Evolutionary conservation across 441 rosid species (phyloP), one percentile per base, ranked within the genome.

Genomic region (Codiaeum variegatum): DNA sequence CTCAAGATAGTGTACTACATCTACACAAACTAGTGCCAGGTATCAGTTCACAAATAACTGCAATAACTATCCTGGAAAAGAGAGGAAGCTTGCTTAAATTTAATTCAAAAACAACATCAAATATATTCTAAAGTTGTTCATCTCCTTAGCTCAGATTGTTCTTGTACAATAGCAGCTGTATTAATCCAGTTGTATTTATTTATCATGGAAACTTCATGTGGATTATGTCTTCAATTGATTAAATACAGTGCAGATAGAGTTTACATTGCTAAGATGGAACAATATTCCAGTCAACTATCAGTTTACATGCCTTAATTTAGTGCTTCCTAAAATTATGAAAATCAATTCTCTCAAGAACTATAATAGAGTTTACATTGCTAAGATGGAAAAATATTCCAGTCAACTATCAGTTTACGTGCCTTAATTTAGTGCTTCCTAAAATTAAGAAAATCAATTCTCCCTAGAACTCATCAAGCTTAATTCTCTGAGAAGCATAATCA

Each of bases 1-100:
- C 52, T 77, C 34, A 47, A 73, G 7, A 66, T 70, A 59, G 38
- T 66, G 60, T 44, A 67, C 32, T 28, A 52, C 11, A 46, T 52
- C 32, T 28, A 52, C 11, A 46, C 61, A 44, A 16, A 36, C 51
- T 51, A 58, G 11, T 66, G 52, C 65, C 23, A 26, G 11, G 11
- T 38, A 40, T 55, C 29, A 65, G 1, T 40, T 55, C 52, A 56
- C 69, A 62, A 62, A 62, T 36, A 62, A 23, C 42, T 6, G 5
- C 64, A 60, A 31, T 31, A 16, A 59, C 9, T 6, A 19, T 12
- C 31, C 40, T 21, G 23, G 21, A 51, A 62, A 51, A 46, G 23
- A 36, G 21, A 16, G 64, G 21, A 60, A 31, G 24, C 40, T 13
- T 31, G 9, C 9, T 9, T 0, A 55, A 59, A 31, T 60, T 60